These are phyloP conservation scores for Diaporthe sp. DNA, from an alignment of 2,329 filamentous ascomycete species.

Conservation along the genomic window DNA sequence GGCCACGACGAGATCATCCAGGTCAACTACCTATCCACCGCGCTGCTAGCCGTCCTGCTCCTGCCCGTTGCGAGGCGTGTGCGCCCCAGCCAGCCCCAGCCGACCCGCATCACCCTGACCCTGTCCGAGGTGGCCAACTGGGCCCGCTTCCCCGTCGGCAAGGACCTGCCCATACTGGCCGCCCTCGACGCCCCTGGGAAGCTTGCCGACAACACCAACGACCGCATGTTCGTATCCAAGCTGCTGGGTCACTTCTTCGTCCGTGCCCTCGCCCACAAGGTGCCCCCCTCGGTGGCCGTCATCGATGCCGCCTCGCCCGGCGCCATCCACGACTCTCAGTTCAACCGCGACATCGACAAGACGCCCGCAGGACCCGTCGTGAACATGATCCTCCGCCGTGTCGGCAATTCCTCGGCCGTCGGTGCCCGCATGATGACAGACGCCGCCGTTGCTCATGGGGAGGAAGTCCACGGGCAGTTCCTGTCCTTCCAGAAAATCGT, in stretches of 20 bases:
- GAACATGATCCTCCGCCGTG: constrained; percentile 19
- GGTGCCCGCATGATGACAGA: constrained; percentile 43
- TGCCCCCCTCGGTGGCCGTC: neutral
- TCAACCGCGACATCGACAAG: constrained; percentile 26
- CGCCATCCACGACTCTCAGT: constrained; percentile 13
- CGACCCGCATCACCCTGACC: neutral
- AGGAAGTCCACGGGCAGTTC: constrained; percentile 44
- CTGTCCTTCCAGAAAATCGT: constrained; percentile 42
- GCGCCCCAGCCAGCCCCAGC: constrained; percentile 40
- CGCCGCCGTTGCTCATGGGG: constrained; percentile 40
- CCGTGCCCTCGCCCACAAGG: neutral
- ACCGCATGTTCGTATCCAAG: constrained; percentile 5
- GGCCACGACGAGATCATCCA: constrained; percentile 59
- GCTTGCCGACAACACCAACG: neutral
- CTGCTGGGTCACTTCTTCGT: constrained; percentile 2
- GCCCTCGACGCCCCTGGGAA: neutral
- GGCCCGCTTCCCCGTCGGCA: neutral
- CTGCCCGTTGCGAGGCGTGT: constrained; percentile 54
- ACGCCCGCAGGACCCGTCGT: constrained; percentile 2
- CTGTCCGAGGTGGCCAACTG: neutral
- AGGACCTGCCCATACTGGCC: neutral
- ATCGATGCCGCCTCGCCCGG: constrained; percentile 1
- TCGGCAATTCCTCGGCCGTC: constrained; percentile 38
- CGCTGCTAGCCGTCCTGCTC: constrained; percentile 61
- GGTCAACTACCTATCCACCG: constrained; percentile 64